phyloP scores from a whole-genome alignment of 148 eudicot genomes.

The Persicaria maculosa region DNA sequence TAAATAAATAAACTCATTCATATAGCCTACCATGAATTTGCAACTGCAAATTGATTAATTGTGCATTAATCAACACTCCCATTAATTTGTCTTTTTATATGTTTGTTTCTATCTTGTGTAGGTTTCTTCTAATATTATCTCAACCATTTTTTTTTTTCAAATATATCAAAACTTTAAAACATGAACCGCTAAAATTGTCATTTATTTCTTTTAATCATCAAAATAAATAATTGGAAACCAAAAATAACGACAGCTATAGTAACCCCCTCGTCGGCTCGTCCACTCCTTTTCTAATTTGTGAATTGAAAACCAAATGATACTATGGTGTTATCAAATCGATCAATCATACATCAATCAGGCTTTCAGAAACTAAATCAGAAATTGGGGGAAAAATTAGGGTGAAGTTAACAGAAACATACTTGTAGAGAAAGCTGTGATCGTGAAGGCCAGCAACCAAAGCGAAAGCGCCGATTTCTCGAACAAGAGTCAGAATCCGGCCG shows the following conservation, averaged over 20 bases:
- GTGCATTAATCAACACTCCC: too few relatives aligned
- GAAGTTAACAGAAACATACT: slow-evolving; percentile 26
- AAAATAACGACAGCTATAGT: neutral
- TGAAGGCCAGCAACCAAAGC: slow-evolving; percentile 81
- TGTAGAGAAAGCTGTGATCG: slow-evolving; percentile 78
- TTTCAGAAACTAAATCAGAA: neutral
- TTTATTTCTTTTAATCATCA: neutral
- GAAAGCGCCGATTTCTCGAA: slow-evolving; percentile 69
- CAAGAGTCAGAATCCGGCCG: slow-evolving; percentile 50
- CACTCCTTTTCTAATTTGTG: neutral
- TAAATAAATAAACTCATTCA: too few relatives aligned
- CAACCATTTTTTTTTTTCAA: neutral
- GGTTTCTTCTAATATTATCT: neutral
- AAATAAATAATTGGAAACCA: neutral
- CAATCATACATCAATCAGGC: neutral
- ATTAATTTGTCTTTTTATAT: neutral
- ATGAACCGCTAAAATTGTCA: neutral
- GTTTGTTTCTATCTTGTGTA: neutral
- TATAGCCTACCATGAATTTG: neutral
- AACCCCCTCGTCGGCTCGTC: neutral
- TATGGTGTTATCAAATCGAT: too few relatives aligned
- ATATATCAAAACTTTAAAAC: neutral
- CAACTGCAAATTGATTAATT: neutral
- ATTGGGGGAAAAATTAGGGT: neutral
- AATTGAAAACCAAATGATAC: too few relatives aligned